These are phyloP conservation scores for Nakazawaea populi DNA, from an alignment of 805 yeast genomes.

Conservation along the genomic window DNA sequence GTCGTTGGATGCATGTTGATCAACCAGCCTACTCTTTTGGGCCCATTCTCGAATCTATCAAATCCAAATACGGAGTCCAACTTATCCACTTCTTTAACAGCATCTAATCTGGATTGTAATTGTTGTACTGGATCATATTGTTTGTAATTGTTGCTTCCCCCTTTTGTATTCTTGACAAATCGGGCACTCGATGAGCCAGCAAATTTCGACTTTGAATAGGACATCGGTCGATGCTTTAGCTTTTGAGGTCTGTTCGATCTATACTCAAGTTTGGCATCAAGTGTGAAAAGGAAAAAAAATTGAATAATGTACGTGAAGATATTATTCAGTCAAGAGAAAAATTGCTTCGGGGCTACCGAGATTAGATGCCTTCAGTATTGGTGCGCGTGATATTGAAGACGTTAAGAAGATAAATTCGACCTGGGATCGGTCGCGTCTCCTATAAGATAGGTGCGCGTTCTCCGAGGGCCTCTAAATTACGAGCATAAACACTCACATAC, in stretches of 20 bases:
- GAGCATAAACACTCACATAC: neutral
- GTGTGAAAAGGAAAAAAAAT: neutral
- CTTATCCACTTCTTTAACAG: conserved; percentile 55
- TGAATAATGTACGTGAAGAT: neutral
- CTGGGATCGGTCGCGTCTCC: neutral
- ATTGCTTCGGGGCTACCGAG: neutral
- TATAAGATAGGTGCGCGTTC: neutral
- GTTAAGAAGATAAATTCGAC: neutral
- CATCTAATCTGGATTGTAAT: conserved; percentile 39
- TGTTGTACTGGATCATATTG: conserved; percentile 11
- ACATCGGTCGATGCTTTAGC: neutral
- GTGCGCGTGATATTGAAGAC: neutral
- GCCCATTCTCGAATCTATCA: conserved; percentile 67
- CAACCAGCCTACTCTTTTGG: conserved; percentile 80
- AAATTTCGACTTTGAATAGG: conserved; percentile 17
- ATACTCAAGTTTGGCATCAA: no score
- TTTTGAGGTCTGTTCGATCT: no score
- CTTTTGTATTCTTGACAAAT: conserved; percentile 34
- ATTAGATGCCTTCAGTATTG: no score
- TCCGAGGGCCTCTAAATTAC: neutral
- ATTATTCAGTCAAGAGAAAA: no score
- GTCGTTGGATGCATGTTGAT: conserved; percentile 90
- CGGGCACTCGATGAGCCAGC: conserved; percentile 50
- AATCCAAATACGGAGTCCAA: conserved; percentile 87
- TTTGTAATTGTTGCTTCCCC: neutral